Base-by-base conservation (phyloP, 345 rosid species). In the Cardiospermum halicacabum region DNA sequence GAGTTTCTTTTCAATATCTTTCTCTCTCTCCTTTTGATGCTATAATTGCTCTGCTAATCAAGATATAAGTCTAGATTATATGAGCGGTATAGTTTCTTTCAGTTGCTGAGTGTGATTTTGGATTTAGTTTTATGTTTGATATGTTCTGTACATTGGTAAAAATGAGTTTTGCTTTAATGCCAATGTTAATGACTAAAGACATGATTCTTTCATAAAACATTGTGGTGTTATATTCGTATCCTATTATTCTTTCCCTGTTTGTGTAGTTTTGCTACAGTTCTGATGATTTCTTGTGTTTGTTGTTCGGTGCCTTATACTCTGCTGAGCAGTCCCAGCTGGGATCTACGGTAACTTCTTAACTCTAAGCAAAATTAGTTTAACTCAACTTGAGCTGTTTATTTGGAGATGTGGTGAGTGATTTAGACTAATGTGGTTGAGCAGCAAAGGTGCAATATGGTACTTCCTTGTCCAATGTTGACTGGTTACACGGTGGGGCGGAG, bases 401-500 rank as follows among this genome's bases (percentile, higher is more conserved):
- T 39, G 39, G 25, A 40, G 50, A 37, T 47, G 50, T 64, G 37
- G 26, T 49, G 8, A 7, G 67, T 62, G 7, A 47, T 50, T 47
- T 19, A 39, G 5, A 40, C 69, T 5, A 45, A 21, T 26, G 1
- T 68, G 24, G 53, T 72, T 73, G 74, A 24, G 69, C 79, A 91
- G 97, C 94, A 21, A 94, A 94, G 78, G 89, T 91, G 82, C 81
- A 79, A 19, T 89, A 84, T 66, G 96, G 95, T 54, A 88, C 95
- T 68, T 90, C 99, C 50, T 83, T 94, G 70, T 82, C 95, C n/a
- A 89, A 94, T 75, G 97, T 94, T 77, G 96, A 94, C 72, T 88
- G 92, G 95, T 76, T 94, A 68, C 99, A 94, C 34, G 99, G 99
- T 68, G 91, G 92, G 34, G 99, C 95, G 49, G 96, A 94, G 66